Percentiles rank a stretch among this genome's conserved stretches.
phyloP scores from a whole-genome alignment of 108 stramenopile species.

The Craspedostauros australis region DNA sequence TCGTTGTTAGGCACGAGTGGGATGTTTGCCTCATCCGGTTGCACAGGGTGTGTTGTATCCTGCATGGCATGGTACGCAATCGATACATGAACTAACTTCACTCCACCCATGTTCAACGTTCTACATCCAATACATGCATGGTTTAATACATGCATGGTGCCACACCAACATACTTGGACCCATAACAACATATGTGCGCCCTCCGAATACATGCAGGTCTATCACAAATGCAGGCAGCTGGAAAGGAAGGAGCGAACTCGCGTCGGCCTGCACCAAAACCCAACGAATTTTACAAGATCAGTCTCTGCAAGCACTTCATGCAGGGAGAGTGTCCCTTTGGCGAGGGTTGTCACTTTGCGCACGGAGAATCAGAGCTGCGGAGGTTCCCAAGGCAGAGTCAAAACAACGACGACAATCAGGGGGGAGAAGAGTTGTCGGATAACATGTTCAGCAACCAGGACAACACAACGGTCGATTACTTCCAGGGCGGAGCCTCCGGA shows the following conservation, averaged over 20 bases:
- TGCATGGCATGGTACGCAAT: no score
- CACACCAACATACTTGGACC: no score
- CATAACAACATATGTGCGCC: no score
- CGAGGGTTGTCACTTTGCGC: conserved; percentile 77
- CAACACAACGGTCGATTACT: conserved; percentile 70
- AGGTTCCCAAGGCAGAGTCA: conserved; percentile 45
- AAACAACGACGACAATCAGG: conserved; percentile 7
- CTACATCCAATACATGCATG: no score
- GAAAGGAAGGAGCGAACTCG: conserved; percentile 45
- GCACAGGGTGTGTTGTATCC: no score
- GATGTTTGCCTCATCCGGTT: no score
- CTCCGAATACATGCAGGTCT: no score
- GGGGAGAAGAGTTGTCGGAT: conserved; percentile 39
- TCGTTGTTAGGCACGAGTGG: no score
- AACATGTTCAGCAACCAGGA: conserved; percentile 77
- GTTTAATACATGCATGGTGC: no score
- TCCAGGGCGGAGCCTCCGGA: conserved; percentile 66
- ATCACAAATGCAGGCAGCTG: conserved; percentile 86
- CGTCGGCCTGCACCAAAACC: conserved; percentile 76
- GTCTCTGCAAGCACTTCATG: conserved; percentile 84
- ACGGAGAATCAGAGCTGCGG: conserved; percentile 73
- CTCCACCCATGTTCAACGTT: no score
- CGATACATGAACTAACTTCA: no score
- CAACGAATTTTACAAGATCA: conserved; percentile 88
- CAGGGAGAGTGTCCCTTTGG: conserved; percentile 90